phyloP scores from a whole-genome alignment of 208 protist species.

The Porcisia hertigi region DNA sequence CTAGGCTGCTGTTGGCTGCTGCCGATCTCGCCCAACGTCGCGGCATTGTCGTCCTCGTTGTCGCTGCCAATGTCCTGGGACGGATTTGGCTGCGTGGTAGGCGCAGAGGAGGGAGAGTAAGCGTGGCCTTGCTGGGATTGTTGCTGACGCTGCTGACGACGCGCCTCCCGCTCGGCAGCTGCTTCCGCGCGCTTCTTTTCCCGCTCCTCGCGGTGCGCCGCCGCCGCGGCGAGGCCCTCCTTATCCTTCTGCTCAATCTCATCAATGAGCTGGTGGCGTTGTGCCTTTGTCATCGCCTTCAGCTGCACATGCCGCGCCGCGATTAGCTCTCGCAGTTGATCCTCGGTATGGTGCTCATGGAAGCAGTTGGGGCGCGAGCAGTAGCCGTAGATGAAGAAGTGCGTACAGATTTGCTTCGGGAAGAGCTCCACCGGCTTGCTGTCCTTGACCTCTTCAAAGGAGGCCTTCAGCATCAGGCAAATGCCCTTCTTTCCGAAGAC shows the following conservation, averaged over 20 bases:
- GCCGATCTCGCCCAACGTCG: constrained; percentile 7
- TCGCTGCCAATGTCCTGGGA: constrained; percentile 37
- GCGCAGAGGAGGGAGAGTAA: constrained; percentile 8
- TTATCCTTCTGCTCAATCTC: constrained; percentile 64
- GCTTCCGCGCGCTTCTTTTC: constrained; percentile 28
- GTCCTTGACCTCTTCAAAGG: constrained; percentile 61
- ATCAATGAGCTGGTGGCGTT: constrained; percentile 69
- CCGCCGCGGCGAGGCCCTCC: constrained; percentile 50
- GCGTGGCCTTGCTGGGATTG: constrained; percentile 17
- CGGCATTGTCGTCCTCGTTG: constrained; percentile 24
- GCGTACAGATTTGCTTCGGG: constrained; percentile 79
- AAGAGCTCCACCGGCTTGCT: constrained; percentile 90
- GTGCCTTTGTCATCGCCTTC: constrained; percentile 76
- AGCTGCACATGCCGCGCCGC: constrained; percentile 74
- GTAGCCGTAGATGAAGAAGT: constrained; percentile 86
- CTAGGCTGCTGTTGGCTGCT: constrained; percentile 11
- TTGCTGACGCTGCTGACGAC: constrained; percentile 24
- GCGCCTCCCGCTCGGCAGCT: constrained; percentile 18
- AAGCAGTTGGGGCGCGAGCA: constrained; percentile 80
- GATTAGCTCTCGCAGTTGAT: constrained; percentile 77
- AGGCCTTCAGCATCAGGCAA: constrained; percentile 84
- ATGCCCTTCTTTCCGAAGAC: constrained; percentile 79
- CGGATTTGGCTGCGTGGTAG: constrained; percentile 26
- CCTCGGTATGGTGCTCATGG: constrained; percentile 83
- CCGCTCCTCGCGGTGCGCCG: constrained; percentile 44